Evolutionary conservation across 1,139 yeast species (phyloP), one percentile per base, ranked within the genome.

Genomic region (Protomyces inundatus): DNA sequence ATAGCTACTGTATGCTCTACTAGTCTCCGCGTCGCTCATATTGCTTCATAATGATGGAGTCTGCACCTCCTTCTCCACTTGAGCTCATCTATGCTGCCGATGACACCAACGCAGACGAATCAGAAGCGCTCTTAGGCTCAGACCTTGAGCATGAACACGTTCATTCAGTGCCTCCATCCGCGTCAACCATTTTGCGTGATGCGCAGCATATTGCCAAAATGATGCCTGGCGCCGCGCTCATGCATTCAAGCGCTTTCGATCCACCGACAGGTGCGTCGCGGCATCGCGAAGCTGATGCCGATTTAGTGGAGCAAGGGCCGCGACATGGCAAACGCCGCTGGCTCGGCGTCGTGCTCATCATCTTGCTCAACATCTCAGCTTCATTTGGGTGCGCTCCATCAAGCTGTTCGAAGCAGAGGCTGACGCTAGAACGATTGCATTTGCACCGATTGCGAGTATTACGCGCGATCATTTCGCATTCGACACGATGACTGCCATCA

Each of bases 381-480:
- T 73, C 77, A 2, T 75, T 77, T 14, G 48, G 48, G 48, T 42
- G 16, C 6, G 23, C 32, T 16, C 77, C 75, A 75, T 6, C 62
- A 54, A 48, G 16, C 61, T 59, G 5, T 23, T 1, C 23, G 23
- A 23, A 23, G 23, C 23, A 23, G 23, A 23, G 10, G 16, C 36
- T 14, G 48, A 42, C 48, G 16, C n/a, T 35, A 54, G 48, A 23
- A 32, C 33, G 14, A 42, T 75, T 42, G 67, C 75, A 5, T 75
- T 72, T 66, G 73, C 77, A 1, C 75, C 77, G 35, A 69, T 75
- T 9, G 70, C 76, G 4, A 66, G 68, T 7, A 66, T 69, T 23
- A 68, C 72, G 2, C 69, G 70, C 5, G 71, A 67, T 14, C 71
- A 68, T 62, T 74, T 71, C 64, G 55, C 64, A 16, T 68, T 73